Evolutionary conservation across 345 rosid species (phyloP), one percentile per base, ranked within the genome.

Genomic region (Camelina hispida): DNA sequence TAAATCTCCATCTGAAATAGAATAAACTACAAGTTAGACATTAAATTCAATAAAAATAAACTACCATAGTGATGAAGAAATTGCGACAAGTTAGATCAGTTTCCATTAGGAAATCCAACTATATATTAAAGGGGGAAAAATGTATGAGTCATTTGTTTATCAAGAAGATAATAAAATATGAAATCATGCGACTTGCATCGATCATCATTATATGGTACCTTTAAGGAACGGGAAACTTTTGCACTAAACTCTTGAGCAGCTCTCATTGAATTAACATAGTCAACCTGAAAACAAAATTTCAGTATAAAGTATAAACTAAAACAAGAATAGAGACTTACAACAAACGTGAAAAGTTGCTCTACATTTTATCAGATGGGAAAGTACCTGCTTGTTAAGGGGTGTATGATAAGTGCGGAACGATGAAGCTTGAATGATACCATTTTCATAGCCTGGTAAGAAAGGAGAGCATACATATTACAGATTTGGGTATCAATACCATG

Each of bases 351-450:
- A 23, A 56, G 40, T 61, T 61, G 3, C 8, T 51, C 5, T 32
- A 52, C 17, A 66, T 44, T 10, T 34, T 3, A 30, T 65, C 23
- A 9, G 62, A 71, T 13, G 46, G 53, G 4, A 69, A 22, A 70
- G 60, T 59, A 89, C 98, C 99, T 95, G 99, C 79, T 88, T 90
- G 83, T 91, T 90, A 69, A 96, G 94, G 43, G 97, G 98, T 14
- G 90, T 96, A 59, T 96, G 99, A 82, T 91, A 96, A 35, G 98
- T 93, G n/a, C 99, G 98, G 80, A 96, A 93, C 18, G 99, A 95
- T 53, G 99, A 93, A 62, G 98, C 99, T 79, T 72, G 89, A 70
- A 95, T 83, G 37, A 90, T 79, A 73, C 98, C 94, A 65, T 48
- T 82, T 79, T 86, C 90, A 64, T 86, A 93, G 54, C 89, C 99